phyloP scores from a whole-genome alignment of 1,139 yeast genomes.

The Diutina catenulata region DNA sequence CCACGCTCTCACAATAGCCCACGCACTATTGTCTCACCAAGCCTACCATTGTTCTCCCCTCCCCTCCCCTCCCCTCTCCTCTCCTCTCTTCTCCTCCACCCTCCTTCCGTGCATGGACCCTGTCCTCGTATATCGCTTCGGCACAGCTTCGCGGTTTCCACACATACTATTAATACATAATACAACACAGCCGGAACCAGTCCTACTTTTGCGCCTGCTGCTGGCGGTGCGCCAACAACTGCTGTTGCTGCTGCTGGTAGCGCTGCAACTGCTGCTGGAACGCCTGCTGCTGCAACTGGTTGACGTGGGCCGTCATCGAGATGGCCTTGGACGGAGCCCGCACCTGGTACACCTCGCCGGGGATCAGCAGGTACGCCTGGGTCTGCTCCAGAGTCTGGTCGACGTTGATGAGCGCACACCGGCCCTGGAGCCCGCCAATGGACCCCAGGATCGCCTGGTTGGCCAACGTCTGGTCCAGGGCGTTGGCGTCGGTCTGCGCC shows the following conservation, averaged over 20 bases:
- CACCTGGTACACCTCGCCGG: conserved; percentile 44
- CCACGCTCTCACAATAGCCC: too few relatives aligned
- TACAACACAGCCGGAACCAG: too few relatives aligned
- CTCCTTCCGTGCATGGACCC: too few relatives aligned
- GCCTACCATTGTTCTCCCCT: too few relatives aligned
- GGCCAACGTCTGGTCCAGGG: conserved; percentile 31
- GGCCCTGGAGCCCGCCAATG: conserved; percentile 63
- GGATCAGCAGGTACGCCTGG: conserved; percentile 40
- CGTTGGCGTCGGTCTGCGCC: conserved; percentile 8
- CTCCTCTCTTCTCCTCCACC: too few relatives aligned
- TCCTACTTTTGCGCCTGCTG: too few relatives aligned
- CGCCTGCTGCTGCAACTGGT: conserved; percentile 32
- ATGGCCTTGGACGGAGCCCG: conserved; percentile 52
- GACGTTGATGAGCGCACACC: conserved; percentile 64
- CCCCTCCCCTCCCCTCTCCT: too few relatives aligned
- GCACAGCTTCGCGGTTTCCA: too few relatives aligned
- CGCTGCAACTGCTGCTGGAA: conserved; percentile 40
- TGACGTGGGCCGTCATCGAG: conserved; percentile 31
- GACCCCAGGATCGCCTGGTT: conserved; percentile 42
- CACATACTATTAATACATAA: too few relatives aligned
- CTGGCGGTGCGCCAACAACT: not conserved
- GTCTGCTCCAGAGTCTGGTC: conserved; percentile 30
- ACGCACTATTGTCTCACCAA: too few relatives aligned
- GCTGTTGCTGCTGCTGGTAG: conserved; percentile 23
- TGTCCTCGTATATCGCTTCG: too few relatives aligned